phyloP scores from a whole-genome alignment of 2,329 filamentous ascomycete species.

The Botrytis deweyae region DNA sequence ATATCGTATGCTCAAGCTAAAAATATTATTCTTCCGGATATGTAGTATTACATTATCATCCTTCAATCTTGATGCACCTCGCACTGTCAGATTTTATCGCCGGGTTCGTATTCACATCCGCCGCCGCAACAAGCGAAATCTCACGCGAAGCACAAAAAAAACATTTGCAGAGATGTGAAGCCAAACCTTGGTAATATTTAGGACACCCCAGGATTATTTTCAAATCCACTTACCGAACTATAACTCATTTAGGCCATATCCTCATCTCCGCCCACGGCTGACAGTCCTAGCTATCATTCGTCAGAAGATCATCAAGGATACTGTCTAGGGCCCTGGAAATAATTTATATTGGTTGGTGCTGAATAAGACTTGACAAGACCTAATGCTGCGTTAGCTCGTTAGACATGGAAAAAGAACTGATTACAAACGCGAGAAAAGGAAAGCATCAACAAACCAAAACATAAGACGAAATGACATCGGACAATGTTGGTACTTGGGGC shows the following conservation, averaged over 20 bases:
- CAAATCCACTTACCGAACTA: neutral
- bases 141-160: neutral
- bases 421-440: slow-evolving; percentile 25
- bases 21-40: slow-evolving; percentile 15
- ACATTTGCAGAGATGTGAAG: neutral
- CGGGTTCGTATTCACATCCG: slow-evolving; percentile 22
- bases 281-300: neutral
- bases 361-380: slow-evolving; percentile 33
- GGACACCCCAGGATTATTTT: slow-evolving; percentile 2
- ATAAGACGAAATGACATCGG: slow-evolving; percentile 16
- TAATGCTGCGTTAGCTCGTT: slow-evolving; percentile 21
- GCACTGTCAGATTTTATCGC: slow-evolving; percentile 17
- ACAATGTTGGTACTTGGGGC: slow-evolving; percentile 23
- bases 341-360: slow-evolving; percentile 25
- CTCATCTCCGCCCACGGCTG: slow-evolving; percentile 9
- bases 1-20: neutral
- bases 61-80: slow-evolving; percentile 14
- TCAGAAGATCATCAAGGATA: slow-evolving; percentile 18
- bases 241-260: slow-evolving; percentile 5
- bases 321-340: neutral
- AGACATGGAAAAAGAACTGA: neutral
- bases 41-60: slow-evolving; percentile 17
- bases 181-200: slow-evolving; percentile 1
- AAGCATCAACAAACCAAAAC: slow-evolving; percentile 13
- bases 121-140: slow-evolving; percentile 20